Evolutionary conservation across 1,139 yeast genomes (phyloP), one percentile per base, ranked within the genome.

Genomic region (Candida tetrigidarum): DNA sequence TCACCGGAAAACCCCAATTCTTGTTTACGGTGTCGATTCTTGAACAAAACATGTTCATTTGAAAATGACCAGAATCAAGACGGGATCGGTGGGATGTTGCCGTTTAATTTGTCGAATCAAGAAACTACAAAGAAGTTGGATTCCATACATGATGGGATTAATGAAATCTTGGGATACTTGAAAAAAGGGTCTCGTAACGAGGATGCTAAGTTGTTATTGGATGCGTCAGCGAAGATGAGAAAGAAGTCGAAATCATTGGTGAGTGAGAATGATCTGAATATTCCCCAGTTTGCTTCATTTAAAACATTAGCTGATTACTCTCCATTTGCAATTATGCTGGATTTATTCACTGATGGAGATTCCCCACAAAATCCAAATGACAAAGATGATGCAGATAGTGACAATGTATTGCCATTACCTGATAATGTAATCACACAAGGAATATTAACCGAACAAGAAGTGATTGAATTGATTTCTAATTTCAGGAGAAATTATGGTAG

Each of bases 401-500:
- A 27, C 12, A 14, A 37, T 23, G 20, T 4, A 12, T 16, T 32
- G 3, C 35, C 29, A 4, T 15, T 25, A 41, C 57, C 57, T 53
- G 42, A 25, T 4, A 68, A 82, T 53, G 60, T 81, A 2, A 70
- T 84, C 2, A 55, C 73, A 1, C 54, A 74, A 30, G 80, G 81
- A 2, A 66, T 86, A 6, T 54, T 87, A n/a, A 60, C 81, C 0
- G 61, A 72, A 39, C 62, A 63, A 3, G 83, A 84, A 53, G 80
- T 80, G 0, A 56, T 74, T 7, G 73, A 71, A 27, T 62, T 86
- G 33, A 63, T 87, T 52, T 72, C 74, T 43, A 79, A 78, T 44
- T 87, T 87, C 58, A 67, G 87, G 41, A 77, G 82, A 46, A 76
- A 86, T 55, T 86, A 84, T 56, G 90, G 91, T 8, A 69, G 88